phyloP scores from a whole-genome alignment of 768 basidiomycete species.

The Tremella fuciformis region DNA sequence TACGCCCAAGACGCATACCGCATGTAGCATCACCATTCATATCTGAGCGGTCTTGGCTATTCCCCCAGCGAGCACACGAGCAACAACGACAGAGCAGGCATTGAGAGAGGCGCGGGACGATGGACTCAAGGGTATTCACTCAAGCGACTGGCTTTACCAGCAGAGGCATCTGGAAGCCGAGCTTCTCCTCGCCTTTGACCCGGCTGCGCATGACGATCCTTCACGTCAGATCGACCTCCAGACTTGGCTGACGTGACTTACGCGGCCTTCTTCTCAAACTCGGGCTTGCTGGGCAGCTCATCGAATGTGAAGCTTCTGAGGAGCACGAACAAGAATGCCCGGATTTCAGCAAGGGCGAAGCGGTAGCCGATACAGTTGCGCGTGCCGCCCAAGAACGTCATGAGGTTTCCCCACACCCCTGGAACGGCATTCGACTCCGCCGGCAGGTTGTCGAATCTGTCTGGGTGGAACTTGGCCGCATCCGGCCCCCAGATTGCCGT shows the following conservation, averaged over 20 bases:
- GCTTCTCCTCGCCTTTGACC: slow-evolving; percentile 40
- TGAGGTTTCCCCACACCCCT: slow-evolving; percentile 50
- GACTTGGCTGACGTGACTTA: slow-evolving; percentile 25
- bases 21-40: slow-evolving; percentile 3
- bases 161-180: slow-evolving; percentile 50
- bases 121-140: too few species aligned
- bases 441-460: slow-evolving; percentile 20
- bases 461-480: slow-evolving; percentile 45
- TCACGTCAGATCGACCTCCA: neutral
- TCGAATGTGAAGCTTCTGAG: slow-evolving; percentile 49
- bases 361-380: slow-evolving; percentile 49
- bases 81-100: too few species aligned
- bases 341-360: slow-evolving; percentile 52
- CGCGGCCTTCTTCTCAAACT: slow-evolving; percentile 45
- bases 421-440: slow-evolving; percentile 31
- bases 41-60: neutral
- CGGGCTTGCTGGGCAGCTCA: slow-evolving; percentile 37
- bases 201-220: slow-evolving; percentile 48
- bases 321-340: slow-evolving; percentile 49
- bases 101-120: too few species aligned
- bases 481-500: slow-evolving; percentile 47
- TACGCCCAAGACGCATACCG: neutral
- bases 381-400: slow-evolving; percentile 51
- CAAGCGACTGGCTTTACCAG: slow-evolving; percentile 31
- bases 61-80: too few species aligned